These are phyloP conservation scores for Malus asiatica DNA, from an alignment of 306 rosid genomes.

Conservation along the genomic window DNA sequence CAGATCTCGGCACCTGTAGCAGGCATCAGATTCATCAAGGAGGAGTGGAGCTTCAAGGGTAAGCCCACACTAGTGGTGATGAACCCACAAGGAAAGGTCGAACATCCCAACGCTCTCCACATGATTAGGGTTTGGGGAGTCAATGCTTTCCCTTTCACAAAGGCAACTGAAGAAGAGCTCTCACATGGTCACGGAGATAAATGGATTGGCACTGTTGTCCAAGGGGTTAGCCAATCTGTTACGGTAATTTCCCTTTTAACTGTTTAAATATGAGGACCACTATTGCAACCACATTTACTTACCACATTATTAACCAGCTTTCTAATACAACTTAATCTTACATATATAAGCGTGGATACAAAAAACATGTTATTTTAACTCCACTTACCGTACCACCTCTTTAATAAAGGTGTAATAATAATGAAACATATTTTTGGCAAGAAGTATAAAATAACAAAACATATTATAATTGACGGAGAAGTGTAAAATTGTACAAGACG, in stretches of 20 bases:
- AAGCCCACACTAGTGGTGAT: constrained; percentile 30
- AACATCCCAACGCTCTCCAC: constrained; percentile 39
- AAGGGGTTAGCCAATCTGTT: constrained; percentile 1
- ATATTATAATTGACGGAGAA: no score
- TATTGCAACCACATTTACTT: not conserved
- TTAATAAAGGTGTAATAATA: no score
- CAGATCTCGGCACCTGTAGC: constrained; percentile 14
- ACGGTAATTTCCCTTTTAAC: constrained; percentile 9
- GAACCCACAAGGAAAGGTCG: constrained; percentile 35
- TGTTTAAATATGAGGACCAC: not conserved
- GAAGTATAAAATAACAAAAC: no score
- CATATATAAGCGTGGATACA: no score
- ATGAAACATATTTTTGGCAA: no score
- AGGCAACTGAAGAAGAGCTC: not conserved
- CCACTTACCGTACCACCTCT: no score
- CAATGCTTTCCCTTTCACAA: constrained; percentile 34
- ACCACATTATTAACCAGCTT: no score
- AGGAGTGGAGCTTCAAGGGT: constrained; percentile 47
- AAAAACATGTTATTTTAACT: no score
- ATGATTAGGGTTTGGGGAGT: constrained; percentile 46
- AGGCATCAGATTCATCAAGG: constrained; percentile 40
- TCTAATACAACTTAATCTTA: no score
- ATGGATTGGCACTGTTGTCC: constrained; percentile 24
- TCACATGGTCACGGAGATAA: not conserved
- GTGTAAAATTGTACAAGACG: no score